phyloP scores from a whole-genome alignment of 805 yeast genomes.

The Scheffersomyces amazonensis region DNA sequence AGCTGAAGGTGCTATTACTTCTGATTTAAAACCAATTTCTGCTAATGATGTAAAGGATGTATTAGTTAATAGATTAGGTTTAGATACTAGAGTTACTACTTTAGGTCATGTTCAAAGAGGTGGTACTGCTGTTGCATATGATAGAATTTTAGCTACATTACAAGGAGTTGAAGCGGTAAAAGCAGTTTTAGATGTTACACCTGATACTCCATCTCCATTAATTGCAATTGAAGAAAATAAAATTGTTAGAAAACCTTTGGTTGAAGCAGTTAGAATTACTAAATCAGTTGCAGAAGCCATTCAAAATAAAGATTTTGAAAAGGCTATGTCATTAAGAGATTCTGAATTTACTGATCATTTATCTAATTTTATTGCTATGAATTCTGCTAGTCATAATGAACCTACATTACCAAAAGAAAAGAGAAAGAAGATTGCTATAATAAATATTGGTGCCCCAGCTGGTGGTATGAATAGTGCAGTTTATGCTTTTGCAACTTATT shows the following conservation, averaged over 20 bases:
- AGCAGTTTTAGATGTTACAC: conserved; percentile 85
- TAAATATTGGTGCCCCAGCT: conserved; percentile 96
- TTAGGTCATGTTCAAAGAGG: conserved; percentile 99
- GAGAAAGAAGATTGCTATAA: conserved; percentile 73
- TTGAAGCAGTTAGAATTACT: conserved; percentile 87
- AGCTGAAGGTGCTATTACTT: conserved; percentile 95
- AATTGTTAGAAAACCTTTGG: conserved; percentile 77
- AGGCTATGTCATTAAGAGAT: conserved; percentile 85
- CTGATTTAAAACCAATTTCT: conserved; percentile 75
- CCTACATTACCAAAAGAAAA: conserved; percentile 57
- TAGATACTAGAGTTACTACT: conserved; percentile 93
- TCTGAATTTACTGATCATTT: conserved; percentile 82
- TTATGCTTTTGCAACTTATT: conserved; percentile 84
- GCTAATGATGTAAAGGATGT: conserved; percentile 80
- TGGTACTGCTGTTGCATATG: conserved; percentile 96
- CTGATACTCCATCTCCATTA: conserved; percentile 91
- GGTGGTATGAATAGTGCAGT: conserved; percentile 94
- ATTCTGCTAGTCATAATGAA: conserved; percentile 63
- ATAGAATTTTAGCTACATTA: conserved; percentile 84
- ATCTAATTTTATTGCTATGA: conserved; percentile 67
- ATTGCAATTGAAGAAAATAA: conserved; percentile 88
- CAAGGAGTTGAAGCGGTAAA: conserved; percentile 98
- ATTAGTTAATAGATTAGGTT: conserved; percentile 68
- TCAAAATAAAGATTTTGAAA: conserved; percentile 70
- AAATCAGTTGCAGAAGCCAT: conserved; percentile 91